phyloP scores from a whole-genome alignment of 1,284 basidiomycete genomes.

The Clitocybe nebularis region DNA sequence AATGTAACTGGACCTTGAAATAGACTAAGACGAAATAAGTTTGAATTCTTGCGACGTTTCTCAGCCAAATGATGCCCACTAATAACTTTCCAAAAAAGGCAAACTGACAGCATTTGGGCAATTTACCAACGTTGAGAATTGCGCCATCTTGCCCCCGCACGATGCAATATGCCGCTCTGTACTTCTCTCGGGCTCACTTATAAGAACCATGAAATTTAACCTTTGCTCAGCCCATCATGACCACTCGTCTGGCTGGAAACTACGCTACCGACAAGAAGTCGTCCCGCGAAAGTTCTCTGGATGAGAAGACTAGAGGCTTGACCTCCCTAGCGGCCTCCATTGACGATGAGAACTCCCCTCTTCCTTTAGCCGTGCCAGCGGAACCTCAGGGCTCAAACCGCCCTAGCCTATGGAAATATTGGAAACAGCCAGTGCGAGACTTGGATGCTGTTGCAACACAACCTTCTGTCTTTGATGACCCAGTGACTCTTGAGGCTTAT shows the following conservation, averaged over 20 bases:
- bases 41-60: background rate
- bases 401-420: constrained; percentile 21
- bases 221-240: constrained; percentile 15
- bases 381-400: constrained; percentile 15
- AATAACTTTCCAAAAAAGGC: constrained; percentile 1
- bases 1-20: constrained; percentile 1
- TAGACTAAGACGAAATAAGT: too few species aligned
- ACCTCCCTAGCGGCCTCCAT: constrained; percentile 15
- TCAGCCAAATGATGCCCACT: background rate
- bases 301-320: constrained; percentile 21
- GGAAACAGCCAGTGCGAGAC: constrained; percentile 25
- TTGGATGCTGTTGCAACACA: constrained; percentile 50
- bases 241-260: constrained; percentile 18
- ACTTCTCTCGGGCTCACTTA: background rate
- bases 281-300: constrained; percentile 15
- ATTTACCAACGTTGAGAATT: constrained; percentile 13
- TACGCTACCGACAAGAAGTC: background rate
- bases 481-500: constrained; percentile 46
- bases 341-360: constrained; percentile 23
- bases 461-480: constrained; percentile 59
- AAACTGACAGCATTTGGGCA: too few species aligned
- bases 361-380: constrained; percentile 27
- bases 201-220: constrained; percentile 9
- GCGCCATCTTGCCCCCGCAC: constrained; percentile 15
- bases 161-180: constrained; percentile 6